Evolutionary conservation across 306 rosid species (phyloP).

Genomic region (Cucumis hystrix): DNA sequence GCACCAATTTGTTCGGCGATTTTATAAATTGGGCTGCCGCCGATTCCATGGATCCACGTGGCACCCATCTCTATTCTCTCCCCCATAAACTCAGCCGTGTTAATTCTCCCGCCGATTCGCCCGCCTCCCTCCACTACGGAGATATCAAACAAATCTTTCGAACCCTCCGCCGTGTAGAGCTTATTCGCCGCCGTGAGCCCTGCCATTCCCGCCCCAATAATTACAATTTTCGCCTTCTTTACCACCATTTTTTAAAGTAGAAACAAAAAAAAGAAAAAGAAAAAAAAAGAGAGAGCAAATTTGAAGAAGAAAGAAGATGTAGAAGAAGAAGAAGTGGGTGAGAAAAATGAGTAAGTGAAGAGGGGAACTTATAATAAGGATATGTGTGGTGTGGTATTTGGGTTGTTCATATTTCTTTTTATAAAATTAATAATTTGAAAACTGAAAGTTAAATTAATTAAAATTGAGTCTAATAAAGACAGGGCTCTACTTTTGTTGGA

Average conservation of each 20-base stretch:
- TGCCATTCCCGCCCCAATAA: slow-evolving; percentile 97
- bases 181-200: slow-evolving; percentile 89
- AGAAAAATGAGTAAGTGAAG: slow-evolving; percentile 40
- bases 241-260: slow-evolving; percentile 41
- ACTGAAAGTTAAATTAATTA: neutral
- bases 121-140: slow-evolving; percentile 75
- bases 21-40: slow-evolving; percentile 68
- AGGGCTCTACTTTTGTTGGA: slow-evolving; percentile 28
- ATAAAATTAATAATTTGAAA: neutral
- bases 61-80: slow-evolving; percentile 95
- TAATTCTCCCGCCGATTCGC: slow-evolving; percentile 88
- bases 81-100: slow-evolving; percentile 82
- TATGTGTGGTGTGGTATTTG: slow-evolving; percentile 3
- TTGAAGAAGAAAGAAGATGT: neutral
- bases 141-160: slow-evolving; percentile 54
- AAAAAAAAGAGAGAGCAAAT: neutral
- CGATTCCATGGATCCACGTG: slow-evolving; percentile 98
- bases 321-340: slow-evolving; percentile 26
- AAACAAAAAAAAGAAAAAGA: neutral
- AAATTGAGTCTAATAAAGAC: slow-evolving; percentile 37
- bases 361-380: slow-evolving; percentile 53
- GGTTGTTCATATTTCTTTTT: neutral
- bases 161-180: slow-evolving; percentile 46
- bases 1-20: slow-evolving; percentile 61
- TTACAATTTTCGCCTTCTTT: slow-evolving; percentile 68